phyloP scores from a whole-genome alignment of 352 stramenopile species.

The Pythium phragmiticola region DNA sequence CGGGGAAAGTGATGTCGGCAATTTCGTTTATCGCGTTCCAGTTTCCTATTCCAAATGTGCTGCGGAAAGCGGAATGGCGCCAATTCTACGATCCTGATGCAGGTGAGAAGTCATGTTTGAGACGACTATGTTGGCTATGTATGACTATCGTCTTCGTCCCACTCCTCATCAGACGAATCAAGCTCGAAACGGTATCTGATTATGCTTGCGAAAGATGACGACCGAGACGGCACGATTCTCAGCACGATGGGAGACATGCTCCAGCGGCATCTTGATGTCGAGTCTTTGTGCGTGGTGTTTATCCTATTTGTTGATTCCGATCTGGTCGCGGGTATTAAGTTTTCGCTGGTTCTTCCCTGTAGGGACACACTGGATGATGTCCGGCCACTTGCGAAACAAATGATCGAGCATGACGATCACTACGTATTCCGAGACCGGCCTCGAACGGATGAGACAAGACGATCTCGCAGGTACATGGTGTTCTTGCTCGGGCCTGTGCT shows the following conservation, averaged over 20 bases:
- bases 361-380: constrained; percentile 20
- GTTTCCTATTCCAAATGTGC: constrained; percentile 16
- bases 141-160: not conserved
- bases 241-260: constrained; percentile 15
- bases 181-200: constrained; percentile 18
- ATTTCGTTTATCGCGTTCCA: constrained; percentile 24
- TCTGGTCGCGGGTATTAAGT: not conserved
- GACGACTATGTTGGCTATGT: not conserved
- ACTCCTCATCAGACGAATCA: not conserved
- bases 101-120: not conserved
- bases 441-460: not conserved
- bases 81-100: constrained; percentile 20
- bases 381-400: constrained; percentile 3
- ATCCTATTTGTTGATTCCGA: not conserved
- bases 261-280: not conserved
- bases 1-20: constrained; percentile 21
- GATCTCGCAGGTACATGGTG: constrained; percentile 9
- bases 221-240: constrained; percentile 8
- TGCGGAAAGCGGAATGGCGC: constrained; percentile 20
- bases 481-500: not conserved
- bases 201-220: constrained; percentile 14
- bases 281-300: constrained; percentile 13
- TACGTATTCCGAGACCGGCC: constrained; percentile 10
- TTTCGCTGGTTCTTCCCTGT: not conserved
- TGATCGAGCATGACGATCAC: constrained; percentile 16